A percentile compares a stretch with the other conserved stretches of the same genome.
Evolutionary conservation across 1,284 basidiomycete species (phyloP).

Genomic region (Caloboletus firmus): DNA sequence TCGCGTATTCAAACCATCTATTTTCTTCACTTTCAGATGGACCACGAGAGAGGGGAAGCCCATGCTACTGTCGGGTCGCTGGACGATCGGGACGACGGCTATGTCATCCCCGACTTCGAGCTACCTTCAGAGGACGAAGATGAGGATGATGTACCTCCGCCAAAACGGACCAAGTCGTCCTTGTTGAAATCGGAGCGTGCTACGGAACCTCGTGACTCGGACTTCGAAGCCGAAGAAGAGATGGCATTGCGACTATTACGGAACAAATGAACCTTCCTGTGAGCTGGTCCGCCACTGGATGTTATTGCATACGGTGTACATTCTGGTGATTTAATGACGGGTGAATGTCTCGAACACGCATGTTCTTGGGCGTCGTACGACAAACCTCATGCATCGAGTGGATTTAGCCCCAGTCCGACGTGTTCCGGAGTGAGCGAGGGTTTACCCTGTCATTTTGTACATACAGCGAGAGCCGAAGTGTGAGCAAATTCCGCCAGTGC

Average conservation of each 20-base stretch:
- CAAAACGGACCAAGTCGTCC: slow-evolving; percentile 40
- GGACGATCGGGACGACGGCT: slow-evolving; percentile 62
- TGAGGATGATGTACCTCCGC: slow-evolving; percentile 43
- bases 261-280: slow-evolving; percentile 19
- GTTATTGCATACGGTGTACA: slow-evolving; percentile 1
- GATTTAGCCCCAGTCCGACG: background rate
- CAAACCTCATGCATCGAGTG: background rate
- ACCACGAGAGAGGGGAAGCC: slow-evolving; percentile 20
- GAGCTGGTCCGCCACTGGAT: background rate
- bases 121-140: slow-evolving; percentile 43
- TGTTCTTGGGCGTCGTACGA: background rate
- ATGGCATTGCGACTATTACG: slow-evolving; percentile 48
- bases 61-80: slow-evolving; percentile 36
- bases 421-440: background rate
- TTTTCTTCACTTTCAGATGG: slow-evolving; percentile 21
- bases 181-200: slow-evolving; percentile 3
- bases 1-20: background rate
- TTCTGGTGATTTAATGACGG: background rate
- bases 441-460: background rate
- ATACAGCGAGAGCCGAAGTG: slow-evolving; percentile 2
- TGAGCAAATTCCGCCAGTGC: slow-evolving; percentile 27
- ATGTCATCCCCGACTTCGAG: slow-evolving; percentile 73
- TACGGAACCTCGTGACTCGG: slow-evolving; percentile 9
- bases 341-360: background rate
- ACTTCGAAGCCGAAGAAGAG: slow-evolving; percentile 53